Conservation (phyloP, 176 grass and related monocot species). For the Oryza meyeriana region DNA sequence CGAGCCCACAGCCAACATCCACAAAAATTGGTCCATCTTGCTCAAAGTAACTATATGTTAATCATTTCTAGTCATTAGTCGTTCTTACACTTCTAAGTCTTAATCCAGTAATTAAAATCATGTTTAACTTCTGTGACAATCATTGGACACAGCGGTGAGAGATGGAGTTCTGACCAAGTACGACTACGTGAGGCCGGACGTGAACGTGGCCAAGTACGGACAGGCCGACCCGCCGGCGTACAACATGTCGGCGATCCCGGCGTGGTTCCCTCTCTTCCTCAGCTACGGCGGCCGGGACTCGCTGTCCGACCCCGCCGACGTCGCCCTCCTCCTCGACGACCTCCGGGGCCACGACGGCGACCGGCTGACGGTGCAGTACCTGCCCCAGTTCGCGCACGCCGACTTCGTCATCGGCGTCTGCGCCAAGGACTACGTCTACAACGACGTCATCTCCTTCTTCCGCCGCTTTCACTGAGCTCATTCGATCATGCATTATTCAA, state of each 20-base stretch:
- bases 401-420: constrained; percentile 74
- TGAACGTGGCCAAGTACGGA: constrained; percentile 61
- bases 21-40: constrained; percentile 88
- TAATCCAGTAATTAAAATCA: background rate
- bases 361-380: constrained; percentile 61
- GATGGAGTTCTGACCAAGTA: constrained; percentile 69
- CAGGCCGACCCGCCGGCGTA: constrained; percentile 56
- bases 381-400: constrained; percentile 63
- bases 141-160: constrained; percentile 42
- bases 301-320: constrained; percentile 58
- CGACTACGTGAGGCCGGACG: constrained; percentile 42
- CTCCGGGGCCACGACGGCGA: constrained; percentile 45
- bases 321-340: constrained; percentile 46
- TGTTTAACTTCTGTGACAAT: background rate
- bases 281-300: constrained; percentile 76
- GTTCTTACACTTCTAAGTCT: background rate
- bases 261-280: constrained; percentile 61
- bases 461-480: constrained; percentile 34
- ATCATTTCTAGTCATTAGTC: background rate
- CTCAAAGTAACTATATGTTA: constrained; percentile 53
- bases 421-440: constrained; percentile 70
- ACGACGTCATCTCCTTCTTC: constrained; percentile 57
- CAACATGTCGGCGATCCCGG: constrained; percentile 53
- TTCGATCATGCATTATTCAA: background rate
- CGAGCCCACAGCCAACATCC: constrained; percentile 82